Conservation (phyloP, 192 early-diverging fungal genomes). For the Backusella sp. region DNA sequence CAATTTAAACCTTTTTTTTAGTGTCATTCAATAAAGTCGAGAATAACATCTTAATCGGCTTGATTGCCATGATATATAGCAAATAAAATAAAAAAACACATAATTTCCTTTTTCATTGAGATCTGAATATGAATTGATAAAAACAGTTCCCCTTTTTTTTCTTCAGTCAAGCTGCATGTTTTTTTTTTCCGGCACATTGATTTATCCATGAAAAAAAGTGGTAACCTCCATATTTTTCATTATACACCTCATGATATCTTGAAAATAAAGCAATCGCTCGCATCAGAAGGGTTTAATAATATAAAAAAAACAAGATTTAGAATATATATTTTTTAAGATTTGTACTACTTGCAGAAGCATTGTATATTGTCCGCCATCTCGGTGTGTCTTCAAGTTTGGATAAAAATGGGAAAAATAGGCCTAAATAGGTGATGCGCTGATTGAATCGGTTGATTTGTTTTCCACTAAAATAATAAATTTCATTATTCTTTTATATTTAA, state of each 20-base stretch:
- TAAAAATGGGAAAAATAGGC: conserved; percentile 1
- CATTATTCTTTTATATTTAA: neutral
- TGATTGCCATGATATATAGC: neutral
- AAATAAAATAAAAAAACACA: neutral
- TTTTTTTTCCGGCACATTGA: neutral
- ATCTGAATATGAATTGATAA: neutral
- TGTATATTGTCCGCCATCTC: neutral
- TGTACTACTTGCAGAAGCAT: neutral
- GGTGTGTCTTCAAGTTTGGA: neutral
- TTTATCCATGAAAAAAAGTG: neutral
- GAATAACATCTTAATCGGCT: neutral
- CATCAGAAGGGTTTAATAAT: neutral
- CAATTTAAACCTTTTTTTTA: neutral
- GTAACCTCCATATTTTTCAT: too few species aligned
- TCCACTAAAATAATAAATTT: neutral
- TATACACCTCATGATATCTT: too few species aligned
- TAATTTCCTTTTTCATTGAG: neutral
- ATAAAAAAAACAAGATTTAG: neutral
- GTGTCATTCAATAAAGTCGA: neutral
- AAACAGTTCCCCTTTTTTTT: neutral
- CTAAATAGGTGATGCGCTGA: neutral
- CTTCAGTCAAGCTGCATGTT: neutral
- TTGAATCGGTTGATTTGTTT: conserved; percentile 10
- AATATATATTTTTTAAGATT: neutral
- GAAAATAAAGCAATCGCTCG: too few species aligned